Percentiles rank a stretch among this genome's conserved stretches.
phyloP scores from a whole-genome alignment of 2,329 filamentous ascomycete genomes.

The Aspergillus versicolor region DNA sequence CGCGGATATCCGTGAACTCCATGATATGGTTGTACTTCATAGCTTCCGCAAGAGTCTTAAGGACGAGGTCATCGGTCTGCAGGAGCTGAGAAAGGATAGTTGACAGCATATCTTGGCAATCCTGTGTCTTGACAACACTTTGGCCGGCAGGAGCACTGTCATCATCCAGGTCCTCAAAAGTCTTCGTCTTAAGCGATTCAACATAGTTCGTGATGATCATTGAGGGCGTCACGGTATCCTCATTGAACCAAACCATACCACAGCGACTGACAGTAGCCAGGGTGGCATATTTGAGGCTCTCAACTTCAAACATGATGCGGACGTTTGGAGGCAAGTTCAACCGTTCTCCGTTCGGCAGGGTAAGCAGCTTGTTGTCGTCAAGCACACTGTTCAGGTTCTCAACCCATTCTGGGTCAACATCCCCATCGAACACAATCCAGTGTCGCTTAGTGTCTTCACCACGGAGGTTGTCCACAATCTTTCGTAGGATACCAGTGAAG shows the following conservation, averaged over 20 bases:
- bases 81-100: slow-evolving; percentile 75
- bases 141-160: slow-evolving; percentile 76
- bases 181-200: slow-evolving; percentile 73
- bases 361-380: slow-evolving; percentile 97
- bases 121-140: slow-evolving; percentile 73
- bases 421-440: slow-evolving; percentile 99
- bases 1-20: slow-evolving; percentile 91
- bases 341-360: slow-evolving; percentile 95
- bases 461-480: slow-evolving; percentile 97
- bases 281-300: slow-evolving; percentile 95
- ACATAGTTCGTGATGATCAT: slow-evolving; percentile 96
- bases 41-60: slow-evolving; percentile 73
- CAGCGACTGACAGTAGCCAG: slow-evolving; percentile 98
- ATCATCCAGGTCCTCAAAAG: slow-evolving; percentile 95
- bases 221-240: slow-evolving; percentile 87
- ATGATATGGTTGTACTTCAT: slow-evolving; percentile 89
- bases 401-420: slow-evolving; percentile 99
- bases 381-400: slow-evolving; percentile 99
- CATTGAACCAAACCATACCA: slow-evolving; percentile 99
- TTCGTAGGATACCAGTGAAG: slow-evolving; percentile 95
- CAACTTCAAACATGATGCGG: slow-evolving; percentile 99
- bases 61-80: slow-evolving; percentile 75
- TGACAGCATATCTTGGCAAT: slow-evolving; percentile 75
- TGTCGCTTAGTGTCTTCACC: slow-evolving; percentile 95
- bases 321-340: slow-evolving; percentile 92